Conservation (phyloP, 805 yeast species). For the Lipomyces sp. region DNA sequence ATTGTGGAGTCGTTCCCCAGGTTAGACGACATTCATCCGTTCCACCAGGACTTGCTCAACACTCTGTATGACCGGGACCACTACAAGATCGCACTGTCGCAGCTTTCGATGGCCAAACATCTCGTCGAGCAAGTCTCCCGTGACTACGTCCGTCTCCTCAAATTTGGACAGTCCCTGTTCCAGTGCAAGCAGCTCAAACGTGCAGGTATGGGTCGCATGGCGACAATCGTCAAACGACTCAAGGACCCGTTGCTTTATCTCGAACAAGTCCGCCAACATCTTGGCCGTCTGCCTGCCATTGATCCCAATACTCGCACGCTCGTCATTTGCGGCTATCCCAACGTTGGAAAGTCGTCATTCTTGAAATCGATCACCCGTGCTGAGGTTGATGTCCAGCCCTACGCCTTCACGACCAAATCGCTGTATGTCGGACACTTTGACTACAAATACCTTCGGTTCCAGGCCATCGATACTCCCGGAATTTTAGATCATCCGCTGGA, state of each 20-base stretch:
- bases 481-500: conserved; percentile 98
- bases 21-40: conserved; percentile 96
- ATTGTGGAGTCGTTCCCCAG: conserved; percentile 89
- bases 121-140: conserved; percentile 94
- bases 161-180: conserved; percentile 96
- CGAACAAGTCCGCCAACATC: conserved; percentile 98
- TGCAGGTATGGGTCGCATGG: conserved; percentile 99
- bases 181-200: conserved; percentile 98
- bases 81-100: conserved; percentile 94
- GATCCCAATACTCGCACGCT: conserved; percentile 99
- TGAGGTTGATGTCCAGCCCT: conserved; percentile 98
- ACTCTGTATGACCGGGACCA: conserved; percentile 97
- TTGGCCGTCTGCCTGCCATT: conserved; percentile 96
- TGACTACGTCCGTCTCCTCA: conserved; percentile 90
- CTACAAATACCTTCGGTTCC: conserved; percentile 95
- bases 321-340: conserved; percentile 97
- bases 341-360: conserved; percentile 98
- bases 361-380: conserved; percentile 93
- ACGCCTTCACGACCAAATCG: conserved; percentile 98
- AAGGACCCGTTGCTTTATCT: conserved; percentile 91
- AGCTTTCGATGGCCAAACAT: conserved; percentile 90
- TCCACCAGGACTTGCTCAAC: conserved; percentile 97
- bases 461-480: conserved; percentile 99
- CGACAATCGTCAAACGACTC: conserved; percentile 91
- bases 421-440: conserved; percentile 98